Evolutionary conservation across 176 grass and related monocot species (phyloP), one percentile per base, ranked within the genome.

Genomic region (Aegilops speltoides): DNA sequence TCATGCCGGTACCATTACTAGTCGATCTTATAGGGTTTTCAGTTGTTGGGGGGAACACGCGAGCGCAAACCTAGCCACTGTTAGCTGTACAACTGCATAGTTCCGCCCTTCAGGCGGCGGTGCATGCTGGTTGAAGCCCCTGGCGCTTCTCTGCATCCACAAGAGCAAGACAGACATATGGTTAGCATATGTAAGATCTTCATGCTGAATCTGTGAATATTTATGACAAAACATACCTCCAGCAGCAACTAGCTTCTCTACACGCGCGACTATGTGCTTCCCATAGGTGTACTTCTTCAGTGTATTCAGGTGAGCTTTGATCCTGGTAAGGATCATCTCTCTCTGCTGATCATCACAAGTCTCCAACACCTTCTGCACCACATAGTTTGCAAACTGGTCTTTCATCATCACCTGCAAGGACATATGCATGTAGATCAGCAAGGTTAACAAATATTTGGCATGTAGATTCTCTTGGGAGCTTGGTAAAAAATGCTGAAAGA

Each of bases 241-340:
- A 79, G 95, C 90, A 26, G 90, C 88, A 54, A 97, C 92, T 40
- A 97, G 95, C 79, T 97, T 97, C 86, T 97, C 95, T 54, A 97
- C 92, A 4, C 92, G 90, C 1, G 92, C 92, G 64, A 97, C 95
- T 74, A 97, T 94, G 89, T 97, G 92, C 71, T 97, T 97, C 33
- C 95, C 95, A 7, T 92, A 97, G 31, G 95, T 97, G 71, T 94
- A 97, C 72, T 97, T 97, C 88, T 97, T 94, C 1, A 97, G 90
- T 38, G 95, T 93, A 71, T 88, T 97, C 79, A 97, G 89, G 79
- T 97, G 95, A 10, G 91, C 91, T 70, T 94, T 97, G 48, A 97
- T 92, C 75, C 90, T 89, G 6, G 92, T 88, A 62, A 97, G 84
- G 86, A 97, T 97, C 86, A 94, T 84, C 88, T 97, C 92, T 48